Evolutionary conservation across 2,329 filamentous ascomycete genomes (phyloP).

Genomic region (Hymenoscyphus repandus): DNA sequence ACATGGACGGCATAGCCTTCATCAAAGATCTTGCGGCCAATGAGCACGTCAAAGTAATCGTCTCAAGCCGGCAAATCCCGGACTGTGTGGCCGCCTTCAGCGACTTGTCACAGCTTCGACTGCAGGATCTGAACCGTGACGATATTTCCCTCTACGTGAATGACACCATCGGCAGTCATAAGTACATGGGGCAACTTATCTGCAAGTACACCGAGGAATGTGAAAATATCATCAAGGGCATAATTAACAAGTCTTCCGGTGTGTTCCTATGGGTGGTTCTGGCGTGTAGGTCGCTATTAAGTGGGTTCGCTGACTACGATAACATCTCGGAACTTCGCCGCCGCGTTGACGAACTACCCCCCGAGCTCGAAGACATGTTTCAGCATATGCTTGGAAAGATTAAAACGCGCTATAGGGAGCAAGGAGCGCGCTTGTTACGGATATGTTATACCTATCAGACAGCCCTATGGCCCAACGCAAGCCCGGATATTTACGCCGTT

Average conservation of each 20-base stretch:
- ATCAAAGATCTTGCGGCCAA: neutral
- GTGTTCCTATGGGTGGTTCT: slow-evolving; percentile 24
- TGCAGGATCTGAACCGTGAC: neutral
- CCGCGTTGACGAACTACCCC: neutral
- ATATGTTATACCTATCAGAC: neutral
- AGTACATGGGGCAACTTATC: neutral
- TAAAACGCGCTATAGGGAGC: neutral
- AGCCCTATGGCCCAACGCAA: neutral
- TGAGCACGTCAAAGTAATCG: neutral
- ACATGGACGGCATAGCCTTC: neutral
- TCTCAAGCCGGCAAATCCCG: neutral
- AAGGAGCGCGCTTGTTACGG: neutral
- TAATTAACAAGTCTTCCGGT: slow-evolving; percentile 3
- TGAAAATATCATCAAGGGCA: neutral
- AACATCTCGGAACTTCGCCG: neutral
- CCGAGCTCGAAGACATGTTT: neutral
- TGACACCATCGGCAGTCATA: too few species aligned
- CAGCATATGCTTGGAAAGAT: neutral
- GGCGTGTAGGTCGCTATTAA: slow-evolving; percentile 12
- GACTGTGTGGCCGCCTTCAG: neutral
- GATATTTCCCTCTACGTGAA: neutral
- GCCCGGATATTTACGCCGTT: neutral
- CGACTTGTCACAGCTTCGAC: too few species aligned
- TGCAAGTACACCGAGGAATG: neutral
- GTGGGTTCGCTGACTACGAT: neutral